phyloP scores from a whole-genome alignment of 2,329 filamentous ascomycete species.

The Fusarium sp. region DNA sequence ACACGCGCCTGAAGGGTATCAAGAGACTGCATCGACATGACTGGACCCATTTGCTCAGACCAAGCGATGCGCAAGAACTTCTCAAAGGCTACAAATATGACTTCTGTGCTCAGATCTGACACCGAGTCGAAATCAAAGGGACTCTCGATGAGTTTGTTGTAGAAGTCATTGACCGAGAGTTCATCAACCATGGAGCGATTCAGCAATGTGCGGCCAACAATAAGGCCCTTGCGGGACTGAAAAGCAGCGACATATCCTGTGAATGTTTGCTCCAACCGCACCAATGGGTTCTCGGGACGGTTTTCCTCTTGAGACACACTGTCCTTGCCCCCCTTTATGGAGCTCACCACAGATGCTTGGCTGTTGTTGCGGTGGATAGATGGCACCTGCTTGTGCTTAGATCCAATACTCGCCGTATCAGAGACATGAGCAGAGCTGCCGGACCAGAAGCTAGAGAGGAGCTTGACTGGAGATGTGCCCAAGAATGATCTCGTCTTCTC shows the following conservation, averaged over 20 bases:
- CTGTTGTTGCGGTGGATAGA: constrained; percentile 59
- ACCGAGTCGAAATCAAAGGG: constrained; percentile 82
- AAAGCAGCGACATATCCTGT: constrained; percentile 85
- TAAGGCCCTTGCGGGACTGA: constrained; percentile 87
- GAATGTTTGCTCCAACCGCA: constrained; percentile 85
- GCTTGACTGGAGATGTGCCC: constrained; percentile 88
- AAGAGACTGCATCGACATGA: constrained; percentile 79
- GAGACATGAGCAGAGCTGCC: constrained; percentile 63
- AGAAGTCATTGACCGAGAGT: constrained; percentile 86
- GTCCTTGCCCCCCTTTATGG: constrained; percentile 60
- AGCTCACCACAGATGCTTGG: constrained; percentile 67
- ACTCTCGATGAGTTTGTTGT: constrained; percentile 87
- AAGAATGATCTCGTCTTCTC: constrained; percentile 78
- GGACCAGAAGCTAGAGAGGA: constrained; percentile 85
- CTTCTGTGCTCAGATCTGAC: constrained; percentile 81
- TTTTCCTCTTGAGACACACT: constrained; percentile 58
- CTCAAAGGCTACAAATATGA: constrained; percentile 92
- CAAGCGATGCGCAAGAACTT: constrained; percentile 91
- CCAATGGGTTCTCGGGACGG: constrained; percentile 72
- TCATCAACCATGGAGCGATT: constrained; percentile 79
- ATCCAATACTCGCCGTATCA: constrained; percentile 41
- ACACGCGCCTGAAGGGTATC: constrained; percentile 78
- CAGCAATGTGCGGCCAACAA: constrained; percentile 81
- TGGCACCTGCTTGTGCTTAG: constrained; percentile 57
- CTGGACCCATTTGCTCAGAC: constrained; percentile 87